Percentiles rank a stretch among this genome's conserved stretches.
Conservation (phyloP, 495 filamentous ascomycete genomes). For the Annulohypoxylon bovei region DNA sequence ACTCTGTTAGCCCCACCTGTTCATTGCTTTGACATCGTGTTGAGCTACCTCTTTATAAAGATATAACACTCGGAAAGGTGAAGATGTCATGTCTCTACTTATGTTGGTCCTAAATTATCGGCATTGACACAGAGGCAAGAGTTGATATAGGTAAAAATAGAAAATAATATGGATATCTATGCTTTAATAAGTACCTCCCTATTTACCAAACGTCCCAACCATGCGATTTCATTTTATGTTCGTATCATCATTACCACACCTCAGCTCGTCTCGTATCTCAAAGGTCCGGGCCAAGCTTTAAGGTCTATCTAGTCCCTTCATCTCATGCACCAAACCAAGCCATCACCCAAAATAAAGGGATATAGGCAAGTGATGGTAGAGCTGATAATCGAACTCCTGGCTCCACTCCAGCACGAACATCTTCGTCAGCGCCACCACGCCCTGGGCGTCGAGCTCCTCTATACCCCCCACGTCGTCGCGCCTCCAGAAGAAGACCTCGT, state of each 20-base stretch:
- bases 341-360: constrained; percentile 42
- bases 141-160: too few species aligned
- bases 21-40: neutral
- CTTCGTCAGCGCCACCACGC: constrained; percentile 49
- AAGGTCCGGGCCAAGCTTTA: too few species aligned
- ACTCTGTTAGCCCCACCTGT: too few species aligned
- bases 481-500: constrained; percentile 39
- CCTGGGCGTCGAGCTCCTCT: constrained; percentile 17
- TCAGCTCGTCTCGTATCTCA: too few species aligned
- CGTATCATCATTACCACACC: neutral
- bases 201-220: neutral
- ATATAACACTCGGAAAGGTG: too few species aligned
- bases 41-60: too few species aligned
- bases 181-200: neutral
- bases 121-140: too few species aligned
- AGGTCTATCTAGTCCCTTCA: too few species aligned
- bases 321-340: neutral
- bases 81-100: too few species aligned
- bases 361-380: constrained; percentile 51
- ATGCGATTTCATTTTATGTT: neutral
- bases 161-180: neutral
- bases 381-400: constrained; percentile 52
- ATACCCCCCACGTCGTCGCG: neutral
- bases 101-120: too few species aligned
- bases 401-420: constrained; percentile 54